These are phyloP conservation scores for Gracilaria gracilis DNA, from an alignment of 23 red algal species.

Conservation along the genomic window DNA sequence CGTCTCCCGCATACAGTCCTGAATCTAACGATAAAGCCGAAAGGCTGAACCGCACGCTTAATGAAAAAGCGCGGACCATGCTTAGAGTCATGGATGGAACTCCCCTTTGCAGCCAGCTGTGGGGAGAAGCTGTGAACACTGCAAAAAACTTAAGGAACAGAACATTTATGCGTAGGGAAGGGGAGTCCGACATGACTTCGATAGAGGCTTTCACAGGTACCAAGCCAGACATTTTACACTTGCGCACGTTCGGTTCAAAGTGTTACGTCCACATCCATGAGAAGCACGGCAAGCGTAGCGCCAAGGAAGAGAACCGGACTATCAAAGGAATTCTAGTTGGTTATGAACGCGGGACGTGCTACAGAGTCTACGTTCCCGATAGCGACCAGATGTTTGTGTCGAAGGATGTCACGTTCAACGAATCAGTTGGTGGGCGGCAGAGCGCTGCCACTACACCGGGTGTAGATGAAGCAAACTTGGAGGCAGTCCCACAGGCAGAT, in stretches of 20 bases:
- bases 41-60: not conserved
- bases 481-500: too few species aligned
- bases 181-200: too few species aligned
- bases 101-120: too few species aligned
- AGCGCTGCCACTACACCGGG: too few species aligned
- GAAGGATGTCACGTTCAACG: not conserved
- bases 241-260: not conserved
- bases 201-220: too few species aligned
- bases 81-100: not conserved
- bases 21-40: conserved; percentile 23
- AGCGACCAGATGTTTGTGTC: not conserved
- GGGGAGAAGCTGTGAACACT: not conserved
- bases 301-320: not conserved
- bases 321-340: not conserved
- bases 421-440: too few species aligned
- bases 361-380: not conserved
- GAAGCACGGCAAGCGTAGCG: not conserved
- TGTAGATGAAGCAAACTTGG: too few species aligned
- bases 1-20: not conserved
- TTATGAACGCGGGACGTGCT: not conserved
- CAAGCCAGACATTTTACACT: too few species aligned
- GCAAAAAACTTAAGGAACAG: not conserved
- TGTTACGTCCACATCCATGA: not conserved
- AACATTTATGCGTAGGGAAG: not conserved
- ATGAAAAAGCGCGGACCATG: not conserved